A percentile compares a stretch with the other conserved stretches of the same genome.
These are phyloP conservation scores for Neobulgaria alba DNA, from an alignment of 2,329 filamentous ascomycete species.

Conservation along the genomic window DNA sequence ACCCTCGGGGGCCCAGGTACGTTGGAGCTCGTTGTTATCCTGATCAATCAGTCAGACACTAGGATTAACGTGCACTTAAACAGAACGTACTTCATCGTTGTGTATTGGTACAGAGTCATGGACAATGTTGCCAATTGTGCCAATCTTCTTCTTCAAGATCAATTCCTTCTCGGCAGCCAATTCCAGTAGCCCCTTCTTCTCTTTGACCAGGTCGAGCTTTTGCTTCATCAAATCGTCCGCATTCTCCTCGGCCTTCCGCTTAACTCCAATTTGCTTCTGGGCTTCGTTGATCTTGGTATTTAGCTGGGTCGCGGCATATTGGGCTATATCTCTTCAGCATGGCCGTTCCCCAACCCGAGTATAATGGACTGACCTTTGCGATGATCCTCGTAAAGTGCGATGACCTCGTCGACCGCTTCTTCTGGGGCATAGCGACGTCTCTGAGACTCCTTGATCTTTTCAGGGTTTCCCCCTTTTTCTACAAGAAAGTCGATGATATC, in stretches of 20 bases:
- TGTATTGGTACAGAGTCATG: conserved; percentile 79
- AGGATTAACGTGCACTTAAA: neutral
- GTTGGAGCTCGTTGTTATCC: conserved; percentile 73
- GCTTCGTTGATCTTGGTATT: conserved; percentile 78
- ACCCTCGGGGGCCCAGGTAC: conserved; percentile 74
- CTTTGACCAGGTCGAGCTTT: conserved; percentile 68
- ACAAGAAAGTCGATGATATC: conserved; percentile 72
- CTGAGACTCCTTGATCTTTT: conserved; percentile 88
- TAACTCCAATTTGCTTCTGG: conserved; percentile 82
- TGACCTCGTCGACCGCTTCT: conserved; percentile 83
- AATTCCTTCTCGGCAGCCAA: conserved; percentile 67
- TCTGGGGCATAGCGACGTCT: conserved; percentile 71
- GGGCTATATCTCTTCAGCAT: conserved; percentile 37
- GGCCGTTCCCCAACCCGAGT: neutral
- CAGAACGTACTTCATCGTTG: conserved; percentile 59
- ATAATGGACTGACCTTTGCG: conserved; percentile 50
- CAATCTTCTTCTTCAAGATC: conserved; percentile 67
- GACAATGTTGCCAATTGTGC: conserved; percentile 83
- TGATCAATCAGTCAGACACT: conserved; percentile 20
- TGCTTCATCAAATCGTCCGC: conserved; percentile 70
- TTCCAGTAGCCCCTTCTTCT: conserved; percentile 74
- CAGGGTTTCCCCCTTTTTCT: conserved; percentile 84
- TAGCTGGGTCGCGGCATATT: conserved; percentile 72
- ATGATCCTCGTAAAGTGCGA: conserved; percentile 78
- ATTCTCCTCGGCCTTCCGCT: conserved; percentile 92